These are phyloP conservation scores for Coniosporium tulheliwenetii DNA, from an alignment of 2,329 filamentous ascomycete genomes.

Conservation along the genomic window DNA sequence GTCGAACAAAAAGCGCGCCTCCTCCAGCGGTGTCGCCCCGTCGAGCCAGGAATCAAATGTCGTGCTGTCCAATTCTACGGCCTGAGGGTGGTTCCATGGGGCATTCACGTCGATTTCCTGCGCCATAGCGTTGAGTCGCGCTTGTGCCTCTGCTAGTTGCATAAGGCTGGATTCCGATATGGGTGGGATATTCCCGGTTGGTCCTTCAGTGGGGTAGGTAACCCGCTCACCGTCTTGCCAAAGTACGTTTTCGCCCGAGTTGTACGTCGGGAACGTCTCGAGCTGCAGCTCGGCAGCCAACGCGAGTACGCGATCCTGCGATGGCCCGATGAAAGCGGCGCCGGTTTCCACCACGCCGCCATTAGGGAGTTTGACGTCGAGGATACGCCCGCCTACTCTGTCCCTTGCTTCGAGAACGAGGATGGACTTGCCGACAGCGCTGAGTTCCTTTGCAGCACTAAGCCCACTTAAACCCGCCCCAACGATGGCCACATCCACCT, in stretches of 20 bases:
- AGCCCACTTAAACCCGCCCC: conserved; percentile 17
- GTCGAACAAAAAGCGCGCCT: too few relatives aligned
- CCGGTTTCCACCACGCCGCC: conserved; percentile 11
- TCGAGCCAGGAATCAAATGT: conserved; percentile 1
- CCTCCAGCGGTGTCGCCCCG: too few relatives aligned
- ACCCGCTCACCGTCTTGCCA: not conserved
- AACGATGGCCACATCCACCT: conserved; percentile 15
- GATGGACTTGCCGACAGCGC: conserved; percentile 10
- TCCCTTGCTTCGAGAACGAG: conserved; percentile 17
- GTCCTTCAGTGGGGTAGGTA: conserved; percentile 1
- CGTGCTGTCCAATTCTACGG: conserved; percentile 2
- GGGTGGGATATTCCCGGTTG: not conserved
- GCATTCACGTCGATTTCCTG: too few relatives aligned
- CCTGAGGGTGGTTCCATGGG: too few relatives aligned
- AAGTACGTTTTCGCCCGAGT: conserved; percentile 4
- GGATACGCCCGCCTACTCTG: conserved; percentile 13
- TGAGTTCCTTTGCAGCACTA: conserved; percentile 12
- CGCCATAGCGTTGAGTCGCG: too few relatives aligned
- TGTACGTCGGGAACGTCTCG: conserved; percentile 7
- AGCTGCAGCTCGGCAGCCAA: conserved; percentile 8
- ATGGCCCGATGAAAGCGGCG: conserved; percentile 12
- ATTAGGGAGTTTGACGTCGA: conserved; percentile 4
- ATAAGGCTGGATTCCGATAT: too few relatives aligned
- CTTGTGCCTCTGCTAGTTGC: too few relatives aligned
- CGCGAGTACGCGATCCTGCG: conserved; percentile 9